A percentile compares a stretch with the other conserved stretches of the same genome.
These are phyloP conservation scores for Lotmaria passim DNA, from an alignment of 208 protist genomes.

Conservation along the genomic window DNA sequence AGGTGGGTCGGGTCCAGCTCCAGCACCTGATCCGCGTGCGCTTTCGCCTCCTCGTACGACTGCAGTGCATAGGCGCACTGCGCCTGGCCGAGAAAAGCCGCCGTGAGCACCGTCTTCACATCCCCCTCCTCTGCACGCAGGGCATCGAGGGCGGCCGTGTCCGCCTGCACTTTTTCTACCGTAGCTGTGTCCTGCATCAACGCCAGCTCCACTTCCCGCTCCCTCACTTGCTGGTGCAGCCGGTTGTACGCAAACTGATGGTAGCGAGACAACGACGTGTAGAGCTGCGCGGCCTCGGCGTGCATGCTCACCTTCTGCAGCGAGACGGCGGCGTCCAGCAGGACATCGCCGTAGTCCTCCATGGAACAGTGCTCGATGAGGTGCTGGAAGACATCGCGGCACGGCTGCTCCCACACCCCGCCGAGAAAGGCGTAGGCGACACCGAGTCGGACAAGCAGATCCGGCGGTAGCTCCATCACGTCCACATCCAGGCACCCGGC, in stretches of 20 bases:
- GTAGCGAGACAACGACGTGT: conserved; percentile 69
- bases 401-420: conserved; percentile 53
- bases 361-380: conserved; percentile 82
- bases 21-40: conserved; percentile 46
- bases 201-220: conserved; percentile 26
- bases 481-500: conserved; percentile 66
- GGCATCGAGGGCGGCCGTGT: conserved; percentile 14
- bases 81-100: conserved; percentile 66
- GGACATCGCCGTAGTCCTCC: conserved; percentile 82
- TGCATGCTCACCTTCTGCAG: conserved; percentile 81
- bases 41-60: conserved; percentile 35
- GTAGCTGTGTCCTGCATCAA: conserved; percentile 26
- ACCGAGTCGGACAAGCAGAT: conserved; percentile 83
- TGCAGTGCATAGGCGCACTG: conserved; percentile 54
- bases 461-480: conserved; percentile 82
- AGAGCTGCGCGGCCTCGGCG: conserved; percentile 61
- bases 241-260: conserved; percentile 63
- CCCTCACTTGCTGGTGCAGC: conserved; percentile 20
- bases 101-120: conserved; percentile 68
- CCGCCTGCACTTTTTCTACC: conserved; percentile 23
- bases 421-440: conserved; percentile 83
- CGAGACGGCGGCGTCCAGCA: conserved; percentile 77
- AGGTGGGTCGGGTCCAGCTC: conserved; percentile 69
- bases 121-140: conserved; percentile 30
- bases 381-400: conserved; percentile 81